These are phyloP conservation scores for Diaporthe vexans DNA, from an alignment of 2,329 filamentous ascomycete species.

Conservation along the genomic window DNA sequence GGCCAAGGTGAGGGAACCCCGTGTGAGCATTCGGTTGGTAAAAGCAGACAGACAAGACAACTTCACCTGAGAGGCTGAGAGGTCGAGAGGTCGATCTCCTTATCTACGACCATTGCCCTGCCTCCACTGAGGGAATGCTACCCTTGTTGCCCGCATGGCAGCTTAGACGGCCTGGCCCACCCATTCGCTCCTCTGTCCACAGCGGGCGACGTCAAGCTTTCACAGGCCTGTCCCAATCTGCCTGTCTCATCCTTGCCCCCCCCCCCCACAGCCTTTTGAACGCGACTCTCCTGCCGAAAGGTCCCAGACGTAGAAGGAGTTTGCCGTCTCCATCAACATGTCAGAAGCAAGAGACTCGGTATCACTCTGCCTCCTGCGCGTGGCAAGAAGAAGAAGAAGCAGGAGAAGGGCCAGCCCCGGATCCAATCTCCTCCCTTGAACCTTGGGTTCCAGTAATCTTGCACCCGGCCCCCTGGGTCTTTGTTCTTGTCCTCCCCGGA, in stretches of 20 bases:
- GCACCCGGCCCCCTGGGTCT: slow-evolving; percentile 1
- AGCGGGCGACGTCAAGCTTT: slow-evolving; percentile 26
- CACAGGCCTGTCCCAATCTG: not conserved
- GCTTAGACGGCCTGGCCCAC: not conserved
- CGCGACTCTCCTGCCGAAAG: not conserved
- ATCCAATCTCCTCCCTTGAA: not conserved
- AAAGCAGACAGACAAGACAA: not conserved
- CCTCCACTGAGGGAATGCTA: slow-evolving; percentile 16
- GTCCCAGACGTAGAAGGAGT: not conserved
- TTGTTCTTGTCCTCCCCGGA: slow-evolving; percentile 6
- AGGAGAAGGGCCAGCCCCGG: not conserved
- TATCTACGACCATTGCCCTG: slow-evolving; percentile 27
- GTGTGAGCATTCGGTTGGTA: slow-evolving; percentile 28
- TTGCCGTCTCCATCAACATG: slow-evolving; percentile 11
- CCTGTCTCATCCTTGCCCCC: slow-evolving; percentile 1
- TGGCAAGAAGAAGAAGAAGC: not conserved
- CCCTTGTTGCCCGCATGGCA: slow-evolving; percentile 29
- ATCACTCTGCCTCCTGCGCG: not conserved
- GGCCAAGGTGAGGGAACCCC: not conserved
- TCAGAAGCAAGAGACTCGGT: not conserved
- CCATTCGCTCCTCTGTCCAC: slow-evolving; percentile 5
- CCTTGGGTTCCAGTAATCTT: not conserved
- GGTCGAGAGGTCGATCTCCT: slow-evolving; percentile 16
- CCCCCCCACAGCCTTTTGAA: not conserved
- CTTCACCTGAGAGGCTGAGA: not conserved